A percentile compares a stretch with the other conserved stretches of the same genome.
Conservation (phyloP, 2,329 filamentous ascomycete genomes). For the Aspergillus sp. region DNA sequence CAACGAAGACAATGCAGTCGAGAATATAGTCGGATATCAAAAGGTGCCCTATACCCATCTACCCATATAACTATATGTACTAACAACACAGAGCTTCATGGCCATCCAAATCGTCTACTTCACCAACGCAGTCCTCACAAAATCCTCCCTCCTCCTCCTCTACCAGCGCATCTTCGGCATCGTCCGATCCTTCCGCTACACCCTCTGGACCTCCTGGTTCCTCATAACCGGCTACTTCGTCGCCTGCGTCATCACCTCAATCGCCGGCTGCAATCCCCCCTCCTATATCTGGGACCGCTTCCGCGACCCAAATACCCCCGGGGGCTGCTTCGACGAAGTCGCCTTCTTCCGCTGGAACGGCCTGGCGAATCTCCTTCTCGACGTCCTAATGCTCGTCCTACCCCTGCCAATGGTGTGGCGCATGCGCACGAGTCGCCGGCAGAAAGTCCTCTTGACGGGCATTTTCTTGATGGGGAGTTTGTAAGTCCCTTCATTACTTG, state of each 20-base stretch:
- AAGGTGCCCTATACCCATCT: slow-evolving; percentile 20
- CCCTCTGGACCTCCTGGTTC: slow-evolving; percentile 16
- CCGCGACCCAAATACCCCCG: background rate
- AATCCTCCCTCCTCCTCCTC: slow-evolving; percentile 26
- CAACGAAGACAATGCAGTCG: slow-evolving; percentile 10
- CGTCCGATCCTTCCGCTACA: slow-evolving; percentile 23
- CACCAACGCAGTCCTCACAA: slow-evolving; percentile 26
- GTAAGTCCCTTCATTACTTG: slow-evolving; percentile 9
- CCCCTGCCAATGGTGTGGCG: slow-evolving; percentile 30
- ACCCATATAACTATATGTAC: background rate
- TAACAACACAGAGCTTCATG: slow-evolving; percentile 21
- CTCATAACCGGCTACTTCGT: slow-evolving; percentile 24
- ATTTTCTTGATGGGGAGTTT: slow-evolving; percentile 28
- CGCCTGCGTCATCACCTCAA: slow-evolving; percentile 18
- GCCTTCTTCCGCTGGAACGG: slow-evolving; percentile 29
- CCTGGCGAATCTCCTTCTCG: slow-evolving; percentile 25
- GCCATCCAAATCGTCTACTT: slow-evolving; percentile 26
- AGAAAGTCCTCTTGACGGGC: slow-evolving; percentile 23
- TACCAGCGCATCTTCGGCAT: slow-evolving; percentile 32
- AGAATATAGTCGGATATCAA: slow-evolving; percentile 16
- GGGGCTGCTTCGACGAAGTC: slow-evolving; percentile 23
- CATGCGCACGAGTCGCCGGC: slow-evolving; percentile 20
- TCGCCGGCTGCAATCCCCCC: slow-evolving; percentile 24
- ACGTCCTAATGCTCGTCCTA: slow-evolving; percentile 27
- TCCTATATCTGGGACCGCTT: slow-evolving; percentile 23